Base-by-base conservation (phyloP, 225 moss, liverwort and hornwort genomes). In the Physcomitrium patens region DNA sequence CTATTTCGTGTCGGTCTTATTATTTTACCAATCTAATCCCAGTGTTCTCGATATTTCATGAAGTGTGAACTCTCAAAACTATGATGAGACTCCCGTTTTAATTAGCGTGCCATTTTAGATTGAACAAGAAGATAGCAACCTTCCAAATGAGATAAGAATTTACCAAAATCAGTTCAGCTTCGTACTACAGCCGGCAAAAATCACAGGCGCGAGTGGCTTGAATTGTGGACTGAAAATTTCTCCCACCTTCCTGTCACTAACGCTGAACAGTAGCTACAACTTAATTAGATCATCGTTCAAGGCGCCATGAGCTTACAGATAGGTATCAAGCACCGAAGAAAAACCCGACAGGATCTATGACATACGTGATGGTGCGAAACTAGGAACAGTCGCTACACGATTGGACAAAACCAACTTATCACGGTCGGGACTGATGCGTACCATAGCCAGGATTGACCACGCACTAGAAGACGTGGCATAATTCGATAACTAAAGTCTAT, bases 111-210 rank as follows among this genome's bases (percentile, higher is more conserved):
- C 60, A 52, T 52, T 24, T 37, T 67, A 61, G 16, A 68, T 66
- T 41, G 41, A 69, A 52, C 73, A 77, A 74, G 55, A 70, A 60
- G 65, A 73, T 52, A 13, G 37, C 19, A 52, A 70, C 20, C 43
- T 48, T 70, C 51, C 24, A 68, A 53, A 63, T 31, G 67, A 53
- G 23, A 19, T 11, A 7, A 77, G 57, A 17, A 49, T 68, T 74
- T 83, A 86, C 80, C 78, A 62, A 6, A 71, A 47, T 44, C 74
- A 73, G 73, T 59, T 18, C 26, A 31, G 71, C 59, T 69, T 74
- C 63, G 46, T 19, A 61, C 27, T 28, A 12, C 70, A 70, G 48
- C 45, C 77, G 58, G 63, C 77, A 74, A 70, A 31, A 17, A 71
- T 63, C 63, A 50, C 60, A 37, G 56, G 53, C 75, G 72, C 59